These are phyloP conservation scores for Erythrobasidium hasegawianum DNA, from an alignment of 1,284 basidiomycete species.

Conservation along the genomic window DNA sequence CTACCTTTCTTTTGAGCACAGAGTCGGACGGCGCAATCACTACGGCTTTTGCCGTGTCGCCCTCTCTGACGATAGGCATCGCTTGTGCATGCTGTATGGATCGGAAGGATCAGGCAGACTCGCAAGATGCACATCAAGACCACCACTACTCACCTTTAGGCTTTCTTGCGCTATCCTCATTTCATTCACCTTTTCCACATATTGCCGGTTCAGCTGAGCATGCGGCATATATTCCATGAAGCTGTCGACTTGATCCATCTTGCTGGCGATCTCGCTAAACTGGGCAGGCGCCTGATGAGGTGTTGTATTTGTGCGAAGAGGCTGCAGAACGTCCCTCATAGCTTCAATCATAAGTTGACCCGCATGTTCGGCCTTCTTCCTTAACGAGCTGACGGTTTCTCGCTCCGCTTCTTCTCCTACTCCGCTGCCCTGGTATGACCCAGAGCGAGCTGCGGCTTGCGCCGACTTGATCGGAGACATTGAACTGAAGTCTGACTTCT, in stretches of 20 bases:
- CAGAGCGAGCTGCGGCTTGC: neutral
- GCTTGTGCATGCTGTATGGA: neutral
- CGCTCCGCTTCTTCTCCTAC: neutral
- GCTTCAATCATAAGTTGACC: neutral
- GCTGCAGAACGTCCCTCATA: neutral
- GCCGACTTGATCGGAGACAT: slow-evolving; percentile 2
- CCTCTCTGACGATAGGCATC: neutral
- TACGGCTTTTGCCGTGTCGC: neutral
- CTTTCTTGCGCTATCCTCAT: slow-evolving; percentile 1
- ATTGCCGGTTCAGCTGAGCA: neutral
- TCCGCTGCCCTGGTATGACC: neutral
- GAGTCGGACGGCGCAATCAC: neutral
- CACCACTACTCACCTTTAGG: neutral
- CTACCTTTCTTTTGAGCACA: neutral
- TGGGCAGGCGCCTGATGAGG: neutral
- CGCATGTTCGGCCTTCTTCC: neutral
- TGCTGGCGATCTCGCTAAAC: neutral
- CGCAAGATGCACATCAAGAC: neutral
- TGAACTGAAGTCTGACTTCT: neutral
- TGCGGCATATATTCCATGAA: neutral
- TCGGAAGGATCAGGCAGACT: neutral
- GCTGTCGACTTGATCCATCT: neutral
- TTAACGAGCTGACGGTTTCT: neutral
- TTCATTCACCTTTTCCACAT: neutral
- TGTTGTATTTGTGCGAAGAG: neutral